Base-by-base conservation (phyloP, 2,329 filamentous ascomycete genomes). In the Pseudogymnoascus sp. region DNA sequence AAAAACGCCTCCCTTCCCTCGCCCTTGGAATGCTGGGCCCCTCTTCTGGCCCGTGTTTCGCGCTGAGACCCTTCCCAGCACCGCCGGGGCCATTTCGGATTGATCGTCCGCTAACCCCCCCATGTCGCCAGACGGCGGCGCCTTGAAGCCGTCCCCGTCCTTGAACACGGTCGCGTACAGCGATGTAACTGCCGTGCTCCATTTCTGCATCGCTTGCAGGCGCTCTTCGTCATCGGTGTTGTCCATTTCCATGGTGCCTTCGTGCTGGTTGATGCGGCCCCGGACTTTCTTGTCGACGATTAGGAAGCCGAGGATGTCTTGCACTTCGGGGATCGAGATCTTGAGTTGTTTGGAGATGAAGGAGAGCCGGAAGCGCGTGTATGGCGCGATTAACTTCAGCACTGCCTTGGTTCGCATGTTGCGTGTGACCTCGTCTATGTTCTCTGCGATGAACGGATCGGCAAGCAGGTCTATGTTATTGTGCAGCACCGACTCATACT, bases 391-490 rank as follows among this genome's bases (percentile, higher is more conserved):
- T 25, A 97, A 81, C 76, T 94, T 96, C 66, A 96, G 78, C 8
- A 97, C 87, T 1, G 92, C 93, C 80, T 97, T 97, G 67, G 92
- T 97, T 61, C 94, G 89, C 88, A 99, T 96, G 75, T 94, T 97
- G 45, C 94, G 89, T 60, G 93, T 99, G 62, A 99, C 93, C 77
- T 99, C 94, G 74, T 97, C 94, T 68, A 99, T 99, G 73, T 99
- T 97, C 77, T 97, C 94, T 29, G 93, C 93, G 69, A 99, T 99
- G 77, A 97, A 99, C 0, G 90, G 87, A 73, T 99, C 94, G 10
- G 88, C 86, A 39, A 97, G 81, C 27, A 99, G 87, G 72, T 97
- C 94, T 70, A 87, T 87, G 77, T 97, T 95, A 71, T 87, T 87
- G 70, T 90, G 86, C 62, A 99, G 80, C 37, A 97, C 92, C 61